A percentile compares a stretch with the other conserved stretches of the same genome.
These are phyloP conservation scores for Geotrichum ghanense DNA, from an alignment of 805 yeast species.

Conservation along the genomic window DNA sequence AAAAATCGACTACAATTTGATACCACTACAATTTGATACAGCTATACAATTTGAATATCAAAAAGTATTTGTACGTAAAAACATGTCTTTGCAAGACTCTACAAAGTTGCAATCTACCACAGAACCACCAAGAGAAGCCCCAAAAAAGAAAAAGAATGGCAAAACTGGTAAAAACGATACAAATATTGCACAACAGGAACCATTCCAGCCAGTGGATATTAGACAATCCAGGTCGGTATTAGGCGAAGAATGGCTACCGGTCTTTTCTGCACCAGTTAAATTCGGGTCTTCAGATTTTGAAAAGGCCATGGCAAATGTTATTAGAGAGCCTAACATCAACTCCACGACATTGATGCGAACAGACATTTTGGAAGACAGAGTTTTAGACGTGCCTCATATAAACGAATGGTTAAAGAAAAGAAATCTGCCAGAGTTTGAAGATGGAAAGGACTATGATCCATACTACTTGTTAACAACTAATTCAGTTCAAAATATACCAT, in stretches of 20 bases:
- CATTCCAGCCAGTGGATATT: slow-evolving; percentile 25
- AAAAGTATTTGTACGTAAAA: too few species aligned
- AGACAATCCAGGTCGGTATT: slow-evolving; percentile 32
- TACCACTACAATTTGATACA: too few species aligned
- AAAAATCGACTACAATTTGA: too few species aligned
- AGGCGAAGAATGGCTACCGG: slow-evolving; percentile 54
- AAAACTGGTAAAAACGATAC: neutral
- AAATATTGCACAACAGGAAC: slow-evolving; percentile 12
- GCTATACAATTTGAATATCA: too few species aligned
- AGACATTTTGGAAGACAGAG: slow-evolving; percentile 39
- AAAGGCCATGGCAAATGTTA: slow-evolving; percentile 67
- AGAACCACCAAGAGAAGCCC: too few species aligned
- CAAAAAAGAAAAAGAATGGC: neutral
- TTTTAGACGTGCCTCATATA: slow-evolving; percentile 6
- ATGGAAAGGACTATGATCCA: neutral
- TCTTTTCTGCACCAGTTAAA: slow-evolving; percentile 38
- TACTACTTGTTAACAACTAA: slow-evolving; percentile 11
- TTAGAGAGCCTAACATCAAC: slow-evolving; percentile 78
- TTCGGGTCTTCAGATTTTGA: slow-evolving; percentile 50
- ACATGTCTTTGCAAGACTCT: too few species aligned
- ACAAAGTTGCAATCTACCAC: too few species aligned
- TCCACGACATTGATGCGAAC: slow-evolving; percentile 87
- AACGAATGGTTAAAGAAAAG: neutral
- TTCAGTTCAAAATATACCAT: slow-evolving; percentile 22
- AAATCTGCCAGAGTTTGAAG: neutral